phyloP scores from a whole-genome alignment of 148 eudicot species.

The Diospyros kaki region DNA sequence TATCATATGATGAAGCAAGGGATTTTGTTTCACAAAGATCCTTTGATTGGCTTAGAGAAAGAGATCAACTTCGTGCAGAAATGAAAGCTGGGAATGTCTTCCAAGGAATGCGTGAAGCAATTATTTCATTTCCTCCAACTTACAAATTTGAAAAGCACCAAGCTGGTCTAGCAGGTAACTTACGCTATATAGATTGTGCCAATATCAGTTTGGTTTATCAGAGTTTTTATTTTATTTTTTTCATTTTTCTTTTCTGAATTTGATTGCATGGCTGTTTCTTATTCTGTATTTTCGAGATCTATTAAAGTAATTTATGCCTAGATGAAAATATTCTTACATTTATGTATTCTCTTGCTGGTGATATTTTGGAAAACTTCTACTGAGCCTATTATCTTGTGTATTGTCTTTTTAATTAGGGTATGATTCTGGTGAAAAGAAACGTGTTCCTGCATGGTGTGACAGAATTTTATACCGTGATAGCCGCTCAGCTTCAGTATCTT shows the following conservation, averaged over 20 bases:
- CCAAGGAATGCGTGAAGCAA: slow-evolving; percentile 97
- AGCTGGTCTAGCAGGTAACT: slow-evolving; percentile 88
- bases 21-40: slow-evolving; percentile 95
- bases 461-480: slow-evolving; percentile 88
- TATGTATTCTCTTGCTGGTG: neutral
- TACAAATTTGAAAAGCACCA: slow-evolving; percentile 88
- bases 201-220: no score
- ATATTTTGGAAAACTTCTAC: neutral
- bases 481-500: slow-evolving; percentile 61
- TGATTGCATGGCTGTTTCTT: neutral
- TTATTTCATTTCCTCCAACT: slow-evolving; percentile 83
- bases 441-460: slow-evolving; percentile 99
- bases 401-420: slow-evolving; percentile 49
- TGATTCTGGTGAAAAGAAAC: slow-evolving; percentile 97
- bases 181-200: neutral
- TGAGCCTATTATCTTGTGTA: neutral
- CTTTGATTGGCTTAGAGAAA: slow-evolving; percentile 94
- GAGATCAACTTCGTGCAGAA: slow-evolving; percentile 82
- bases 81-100: slow-evolving; percentile 94
- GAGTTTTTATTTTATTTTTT: neutral
- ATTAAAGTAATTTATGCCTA: neutral
- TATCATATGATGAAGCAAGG: slow-evolving; percentile 96
- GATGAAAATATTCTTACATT: neutral
- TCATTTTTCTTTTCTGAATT: neutral
- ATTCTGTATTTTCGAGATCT: neutral